Conservation (phyloP, 2,329 filamentous ascomycete genomes). For the Rachicladosporium sp. region DNA sequence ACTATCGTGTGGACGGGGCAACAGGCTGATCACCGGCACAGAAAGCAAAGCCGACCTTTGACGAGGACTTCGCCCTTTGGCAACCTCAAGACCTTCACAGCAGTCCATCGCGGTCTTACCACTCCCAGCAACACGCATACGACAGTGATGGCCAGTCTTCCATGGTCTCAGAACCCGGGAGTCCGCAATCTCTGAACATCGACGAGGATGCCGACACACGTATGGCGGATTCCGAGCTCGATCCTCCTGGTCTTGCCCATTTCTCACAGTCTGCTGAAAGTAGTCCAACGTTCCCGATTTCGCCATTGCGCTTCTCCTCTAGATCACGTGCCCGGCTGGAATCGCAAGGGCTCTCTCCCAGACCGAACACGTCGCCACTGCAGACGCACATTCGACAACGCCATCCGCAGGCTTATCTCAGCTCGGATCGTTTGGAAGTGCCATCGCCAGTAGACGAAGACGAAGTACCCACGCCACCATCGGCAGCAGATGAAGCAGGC, state of each 20-base stretch:
- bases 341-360: slow-evolving; percentile 2
- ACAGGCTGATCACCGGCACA: slow-evolving; percentile 1
- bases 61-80: slow-evolving; percentile 3
- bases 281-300: no score
- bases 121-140: slow-evolving; percentile 16
- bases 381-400: slow-evolving; percentile 18
- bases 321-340: no score
- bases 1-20: not conserved
- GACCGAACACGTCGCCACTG: slow-evolving; percentile 10
- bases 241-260: no score
- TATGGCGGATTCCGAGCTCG: no score
- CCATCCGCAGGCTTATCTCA: slow-evolving; percentile 19
- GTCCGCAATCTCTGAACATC: slow-evolving; percentile 17
- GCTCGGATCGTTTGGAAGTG: slow-evolving; percentile 20
- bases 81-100: slow-evolving; percentile 3
- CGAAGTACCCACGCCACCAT: slow-evolving; percentile 23
- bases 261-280: no score
- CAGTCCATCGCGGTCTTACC: slow-evolving; percentile 3
- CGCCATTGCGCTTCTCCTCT: no score
- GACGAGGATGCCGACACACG: slow-evolving; percentile 11
- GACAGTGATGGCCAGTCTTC: slow-evolving; percentile 21
- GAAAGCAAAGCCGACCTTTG: slow-evolving; percentile 4
- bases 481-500: slow-evolving; percentile 21
- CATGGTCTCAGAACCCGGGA: slow-evolving; percentile 21
- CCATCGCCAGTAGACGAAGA: slow-evolving; percentile 25